Evolutionary conservation across 768 basidiomycete species (phyloP).

Genomic region (Auriscalpium vulgare): DNA sequence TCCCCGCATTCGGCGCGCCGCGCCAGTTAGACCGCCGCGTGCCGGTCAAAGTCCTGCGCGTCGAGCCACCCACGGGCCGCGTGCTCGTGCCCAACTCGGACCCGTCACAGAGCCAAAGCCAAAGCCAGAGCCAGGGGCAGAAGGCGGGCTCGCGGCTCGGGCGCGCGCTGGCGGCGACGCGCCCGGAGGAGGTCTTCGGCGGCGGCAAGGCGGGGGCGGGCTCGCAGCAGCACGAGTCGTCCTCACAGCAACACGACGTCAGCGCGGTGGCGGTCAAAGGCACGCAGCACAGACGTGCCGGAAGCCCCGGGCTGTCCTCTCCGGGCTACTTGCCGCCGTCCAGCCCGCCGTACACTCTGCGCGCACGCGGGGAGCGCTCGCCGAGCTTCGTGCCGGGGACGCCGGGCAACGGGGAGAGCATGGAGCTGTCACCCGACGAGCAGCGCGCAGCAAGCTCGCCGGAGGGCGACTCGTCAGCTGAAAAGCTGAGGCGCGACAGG

Average conservation of each 20-base stretch:
- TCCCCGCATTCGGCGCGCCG: not conserved
- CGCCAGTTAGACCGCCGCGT: not conserved
- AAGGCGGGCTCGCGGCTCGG: not conserved
- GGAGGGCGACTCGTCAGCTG: not conserved
- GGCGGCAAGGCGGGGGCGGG: not conserved
- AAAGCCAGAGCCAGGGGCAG: not conserved
- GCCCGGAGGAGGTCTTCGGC: not conserved
- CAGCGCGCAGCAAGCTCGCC: not conserved
- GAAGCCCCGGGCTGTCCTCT: not conserved
- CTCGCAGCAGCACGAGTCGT: not conserved
- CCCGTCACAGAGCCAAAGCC: not conserved
- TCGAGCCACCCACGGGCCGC: not conserved
- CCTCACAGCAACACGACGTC: not conserved
- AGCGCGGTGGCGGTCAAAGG: not conserved
- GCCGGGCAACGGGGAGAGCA: not conserved
- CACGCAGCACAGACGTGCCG: not conserved
- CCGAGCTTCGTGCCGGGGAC: not conserved
- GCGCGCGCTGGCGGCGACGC: not conserved
- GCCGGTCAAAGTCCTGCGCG: no score
- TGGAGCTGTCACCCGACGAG: not conserved
- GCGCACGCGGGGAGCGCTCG: not conserved
- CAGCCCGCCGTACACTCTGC: not conserved
- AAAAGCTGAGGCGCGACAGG: not conserved
- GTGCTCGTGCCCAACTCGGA: conserved; percentile 10
- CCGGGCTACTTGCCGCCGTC: not conserved